Evolutionary conservation across 202 grass and related monocot genomes (phyloP), one percentile per base, ranked within the genome.

Genomic region (Hordeum pubiflorum): DNA sequence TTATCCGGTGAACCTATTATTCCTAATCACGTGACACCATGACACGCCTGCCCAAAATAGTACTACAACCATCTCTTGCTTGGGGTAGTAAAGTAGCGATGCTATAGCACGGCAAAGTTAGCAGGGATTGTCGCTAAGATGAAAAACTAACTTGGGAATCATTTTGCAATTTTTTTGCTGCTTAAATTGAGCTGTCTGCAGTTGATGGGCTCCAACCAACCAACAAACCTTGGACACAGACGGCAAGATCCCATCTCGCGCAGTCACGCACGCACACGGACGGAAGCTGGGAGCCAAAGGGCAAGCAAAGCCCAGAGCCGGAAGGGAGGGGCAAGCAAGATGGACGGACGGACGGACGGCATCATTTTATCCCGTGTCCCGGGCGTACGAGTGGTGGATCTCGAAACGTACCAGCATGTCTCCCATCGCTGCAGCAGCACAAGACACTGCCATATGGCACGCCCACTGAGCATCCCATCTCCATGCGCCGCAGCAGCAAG

Each of bases 351-450:
- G 3, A 41, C 67, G 22, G 31, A 38, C 3, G 50, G 50, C 50
- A n/a, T 52, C 48, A 50, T 1, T 4, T 18, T 4, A 27, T 34
- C 13, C 39, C 9, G n/a, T 23, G 3, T 5, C 38, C 55, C 15
- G 66, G 58, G 11, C 58, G 64, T 40, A 68, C 7, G 36, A 15
- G 73, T 43, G 79, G 81, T 80, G 72, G 82, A 71, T 77, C 66
- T 84, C 60, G 50, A 17, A 8, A 2, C 17, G 78, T 59, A 78
- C 82, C 57, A 4, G 37, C 58, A 24, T 89, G 83, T 78, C 73
- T 54, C 87, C 87, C 73, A 78, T 59, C 26, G 66, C 87, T 78
- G 66, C 73, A 78, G 82, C 87, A 89, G 48, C 87, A 74, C 78
- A 67, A 65, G 63, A 85, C 82, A 85, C 11, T 77, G 65, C 22